A percentile compares a stretch with the other conserved stretches of the same genome.
Conservation (phyloP, 306 rosid genomes). For the Prunus davidiana region DNA sequence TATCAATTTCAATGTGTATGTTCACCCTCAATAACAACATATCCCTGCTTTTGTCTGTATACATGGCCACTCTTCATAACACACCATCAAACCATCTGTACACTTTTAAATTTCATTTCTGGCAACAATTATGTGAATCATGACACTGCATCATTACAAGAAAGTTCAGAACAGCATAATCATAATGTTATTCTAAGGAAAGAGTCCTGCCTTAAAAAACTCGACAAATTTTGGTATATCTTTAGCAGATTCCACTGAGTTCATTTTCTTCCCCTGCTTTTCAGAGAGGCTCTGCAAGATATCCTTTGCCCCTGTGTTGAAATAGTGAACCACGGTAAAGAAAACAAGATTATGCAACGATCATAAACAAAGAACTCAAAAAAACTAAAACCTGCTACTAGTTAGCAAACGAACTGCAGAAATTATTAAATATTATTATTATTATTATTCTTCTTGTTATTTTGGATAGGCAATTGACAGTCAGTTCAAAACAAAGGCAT, state of each 20-base stretch:
- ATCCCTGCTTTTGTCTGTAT: not conserved
- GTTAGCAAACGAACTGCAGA: not conserved
- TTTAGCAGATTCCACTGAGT: constrained; percentile 71
- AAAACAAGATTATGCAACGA: not conserved
- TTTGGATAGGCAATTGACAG: not conserved
- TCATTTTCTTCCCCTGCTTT: constrained; percentile 87
- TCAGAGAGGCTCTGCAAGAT: constrained; percentile 78
- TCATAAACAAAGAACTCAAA: not conserved
- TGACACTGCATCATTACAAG: not conserved
- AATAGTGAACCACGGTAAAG: constrained; percentile 19
- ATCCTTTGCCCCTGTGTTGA: constrained; percentile 78
- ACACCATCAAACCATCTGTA: too few species aligned
- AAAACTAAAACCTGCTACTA: not conserved
- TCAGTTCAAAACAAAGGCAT: not conserved
- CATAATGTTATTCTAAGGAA: constrained; percentile 19
- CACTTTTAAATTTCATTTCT: constrained; percentile 2
- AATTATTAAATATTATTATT: not conserved
- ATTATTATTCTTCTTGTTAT: not conserved
- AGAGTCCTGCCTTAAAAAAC: constrained; percentile 66
- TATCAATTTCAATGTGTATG: not conserved
- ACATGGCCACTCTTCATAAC: not conserved
- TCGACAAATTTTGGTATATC: constrained; percentile 75
- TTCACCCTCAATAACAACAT: not conserved
- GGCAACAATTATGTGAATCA: not conserved
- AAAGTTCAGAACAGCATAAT: constrained; percentile 8